These are phyloP conservation scores for Xylariaceae sp. DNA, from an alignment of 2,329 filamentous ascomycete genomes.

Conservation along the genomic window DNA sequence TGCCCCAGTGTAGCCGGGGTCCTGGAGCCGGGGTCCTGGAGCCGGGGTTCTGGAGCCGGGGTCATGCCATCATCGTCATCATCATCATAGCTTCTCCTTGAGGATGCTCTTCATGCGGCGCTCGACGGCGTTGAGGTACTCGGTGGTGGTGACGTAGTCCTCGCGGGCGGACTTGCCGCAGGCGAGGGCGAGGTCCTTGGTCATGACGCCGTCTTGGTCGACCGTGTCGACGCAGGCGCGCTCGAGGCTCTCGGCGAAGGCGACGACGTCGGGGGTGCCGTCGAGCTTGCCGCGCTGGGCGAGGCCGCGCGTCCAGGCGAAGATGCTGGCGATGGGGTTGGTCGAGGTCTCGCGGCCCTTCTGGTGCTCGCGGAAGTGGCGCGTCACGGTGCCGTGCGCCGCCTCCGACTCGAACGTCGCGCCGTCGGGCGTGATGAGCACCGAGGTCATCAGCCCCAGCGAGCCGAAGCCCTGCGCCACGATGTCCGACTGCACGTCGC, in stretches of 20 bases:
- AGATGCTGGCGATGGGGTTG: slow-evolving; percentile 98
- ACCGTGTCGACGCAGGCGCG: slow-evolving; percentile 91
- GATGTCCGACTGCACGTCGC: slow-evolving; percentile 97
- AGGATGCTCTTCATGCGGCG: slow-evolving; percentile 73
- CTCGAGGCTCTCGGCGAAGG: slow-evolving; percentile 88
- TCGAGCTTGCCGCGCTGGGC: slow-evolving; percentile 91
- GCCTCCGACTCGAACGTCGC: slow-evolving; percentile 97
- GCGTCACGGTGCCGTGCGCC: slow-evolving; percentile 94
- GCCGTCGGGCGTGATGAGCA: slow-evolving; percentile 92
- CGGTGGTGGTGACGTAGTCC: slow-evolving; percentile 83
- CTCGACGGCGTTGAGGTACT: slow-evolving; percentile 92
- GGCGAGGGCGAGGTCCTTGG: slow-evolving; percentile 94
- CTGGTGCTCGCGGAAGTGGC: slow-evolving; percentile 98
- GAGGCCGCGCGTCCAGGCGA: slow-evolving; percentile 95
- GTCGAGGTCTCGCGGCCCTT: slow-evolving; percentile 96
- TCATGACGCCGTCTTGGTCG: slow-evolving; percentile 93
- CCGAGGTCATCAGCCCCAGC: slow-evolving; percentile 95
- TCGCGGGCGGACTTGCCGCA: slow-evolving; percentile 79
- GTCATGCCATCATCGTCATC: too few species aligned
- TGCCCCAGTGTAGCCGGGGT: too few species aligned
- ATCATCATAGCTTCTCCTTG: slow-evolving; percentile 64
- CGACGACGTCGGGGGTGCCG: slow-evolving; percentile 80
- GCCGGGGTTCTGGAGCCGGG: too few species aligned
- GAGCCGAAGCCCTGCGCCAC: slow-evolving; percentile 98
- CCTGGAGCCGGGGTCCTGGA: too few species aligned